These are phyloP conservation scores for Trichoderma parareesei DNA, from an alignment of 495 filamentous ascomycete genomes.

Conservation along the genomic window DNA sequence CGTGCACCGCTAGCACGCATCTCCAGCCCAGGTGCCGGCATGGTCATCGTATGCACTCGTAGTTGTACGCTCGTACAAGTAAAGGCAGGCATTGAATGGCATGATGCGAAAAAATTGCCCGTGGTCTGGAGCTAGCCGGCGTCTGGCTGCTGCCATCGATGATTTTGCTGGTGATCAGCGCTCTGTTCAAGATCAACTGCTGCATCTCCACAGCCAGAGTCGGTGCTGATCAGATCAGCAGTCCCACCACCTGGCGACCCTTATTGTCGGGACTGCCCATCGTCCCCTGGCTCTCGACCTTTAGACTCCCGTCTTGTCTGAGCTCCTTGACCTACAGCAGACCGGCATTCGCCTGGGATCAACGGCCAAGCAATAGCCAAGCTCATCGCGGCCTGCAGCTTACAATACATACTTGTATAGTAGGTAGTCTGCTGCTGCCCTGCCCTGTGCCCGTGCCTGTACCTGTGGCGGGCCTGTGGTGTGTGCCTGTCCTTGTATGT, in stretches of 20 bases:
- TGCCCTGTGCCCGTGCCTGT: too few relatives aligned
- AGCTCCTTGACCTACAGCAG: neutral
- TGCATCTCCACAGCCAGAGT: neutral
- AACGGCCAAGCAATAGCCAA: too few relatives aligned
- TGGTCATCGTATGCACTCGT: neutral
- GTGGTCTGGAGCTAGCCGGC: neutral
- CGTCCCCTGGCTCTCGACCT: neutral
- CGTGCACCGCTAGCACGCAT: neutral
- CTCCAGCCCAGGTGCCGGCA: neutral
- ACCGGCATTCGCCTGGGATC: too few relatives aligned
- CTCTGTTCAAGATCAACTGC: neutral
- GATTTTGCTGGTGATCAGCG: constrained; percentile 1
- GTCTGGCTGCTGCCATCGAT: neutral
- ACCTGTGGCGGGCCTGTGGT: too few relatives aligned
- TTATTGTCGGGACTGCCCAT: constrained; percentile 4
- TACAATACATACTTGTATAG: too few relatives aligned
- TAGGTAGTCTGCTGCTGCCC: too few relatives aligned
- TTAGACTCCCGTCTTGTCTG: neutral
- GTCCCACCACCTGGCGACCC: neutral
- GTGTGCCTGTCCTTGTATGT: too few relatives aligned
- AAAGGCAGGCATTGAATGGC: neutral
- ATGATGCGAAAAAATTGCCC: neutral
- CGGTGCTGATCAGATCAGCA: constrained; percentile 8
- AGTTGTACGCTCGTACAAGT: neutral
- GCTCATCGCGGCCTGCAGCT: too few relatives aligned